Percentiles rank a stretch among this genome's conserved stretches.
Evolutionary conservation across 2,329 filamentous ascomycete species (phyloP).

Genomic region (Grosmannia penicillata): DNA sequence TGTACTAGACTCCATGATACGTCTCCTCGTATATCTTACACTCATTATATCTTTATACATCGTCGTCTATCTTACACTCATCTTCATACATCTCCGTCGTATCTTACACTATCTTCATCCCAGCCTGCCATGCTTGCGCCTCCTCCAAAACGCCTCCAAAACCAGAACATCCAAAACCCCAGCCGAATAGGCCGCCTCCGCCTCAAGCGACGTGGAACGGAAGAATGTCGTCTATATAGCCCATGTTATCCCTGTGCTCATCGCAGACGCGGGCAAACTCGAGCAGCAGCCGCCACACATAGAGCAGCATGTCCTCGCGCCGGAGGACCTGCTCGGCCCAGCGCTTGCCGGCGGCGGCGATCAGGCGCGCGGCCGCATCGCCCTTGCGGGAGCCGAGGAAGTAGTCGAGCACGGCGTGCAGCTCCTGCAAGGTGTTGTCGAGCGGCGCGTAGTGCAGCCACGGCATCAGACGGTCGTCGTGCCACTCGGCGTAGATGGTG

Average conservation of each 20-base stretch:
- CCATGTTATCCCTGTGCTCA: slow-evolving; percentile 26
- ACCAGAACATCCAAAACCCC: background rate
- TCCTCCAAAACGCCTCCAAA: background rate
- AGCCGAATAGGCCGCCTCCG: no score
- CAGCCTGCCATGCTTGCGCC: no score
- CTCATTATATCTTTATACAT: no score
- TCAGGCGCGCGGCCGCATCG: slow-evolving; percentile 41
- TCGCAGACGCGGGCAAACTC: slow-evolving; percentile 40
- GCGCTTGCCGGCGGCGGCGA: slow-evolving; percentile 41
- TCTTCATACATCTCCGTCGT: no score
- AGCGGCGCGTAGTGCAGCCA: slow-evolving; percentile 64
- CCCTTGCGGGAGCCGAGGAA: slow-evolving; percentile 33
- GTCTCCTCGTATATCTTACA: no score
- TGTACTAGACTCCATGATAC: no score
- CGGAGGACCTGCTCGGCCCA: slow-evolving; percentile 50
- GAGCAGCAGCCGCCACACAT: slow-evolving; percentile 45
- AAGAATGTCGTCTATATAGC: slow-evolving; percentile 27
- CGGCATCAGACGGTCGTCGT: slow-evolving; percentile 51
- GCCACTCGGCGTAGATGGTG: slow-evolving; percentile 62
- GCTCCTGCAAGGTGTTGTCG: slow-evolving; percentile 51
- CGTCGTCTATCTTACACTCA: no score
- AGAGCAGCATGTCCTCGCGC: slow-evolving; percentile 51
- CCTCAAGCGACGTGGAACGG: no score
- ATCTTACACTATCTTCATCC: no score
- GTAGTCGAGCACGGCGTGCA: slow-evolving; percentile 51